These are phyloP conservation scores for Juncus effusus DNA, from an alignment of 176 grass and related monocot genomes.

Conservation along the genomic window DNA sequence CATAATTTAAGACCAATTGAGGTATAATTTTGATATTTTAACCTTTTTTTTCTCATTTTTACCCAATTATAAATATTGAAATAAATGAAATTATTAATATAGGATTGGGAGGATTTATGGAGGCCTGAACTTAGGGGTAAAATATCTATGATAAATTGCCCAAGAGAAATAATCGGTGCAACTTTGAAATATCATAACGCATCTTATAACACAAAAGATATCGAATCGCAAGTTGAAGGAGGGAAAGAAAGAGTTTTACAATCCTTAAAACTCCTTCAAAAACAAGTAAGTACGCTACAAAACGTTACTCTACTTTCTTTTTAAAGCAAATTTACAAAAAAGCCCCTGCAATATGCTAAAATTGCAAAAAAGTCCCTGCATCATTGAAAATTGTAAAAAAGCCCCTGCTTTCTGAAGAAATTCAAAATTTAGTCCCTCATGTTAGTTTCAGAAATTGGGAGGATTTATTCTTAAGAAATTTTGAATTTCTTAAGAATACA, in stretches of 20 bases:
- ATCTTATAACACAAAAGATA: slow-evolving; percentile 71
- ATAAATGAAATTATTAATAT: not conserved
- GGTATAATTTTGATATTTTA: slow-evolving; percentile 20
- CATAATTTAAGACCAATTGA: slow-evolving; percentile 83
- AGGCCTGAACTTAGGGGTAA: slow-evolving; percentile 77
- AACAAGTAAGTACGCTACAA: slow-evolving; percentile 64
- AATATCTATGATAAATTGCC: slow-evolving; percentile 89
- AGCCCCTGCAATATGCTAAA: not conserved
- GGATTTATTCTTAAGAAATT: not conserved
- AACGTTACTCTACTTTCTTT: not conserved
- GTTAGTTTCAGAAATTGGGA: too few species aligned
- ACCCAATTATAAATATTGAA: slow-evolving; percentile 12
- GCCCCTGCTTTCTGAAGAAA: too few species aligned
- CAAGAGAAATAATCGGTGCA: slow-evolving; percentile 90
- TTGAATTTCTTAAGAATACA: not conserved
- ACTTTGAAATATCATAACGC: slow-evolving; percentile 72
- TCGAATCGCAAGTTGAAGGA: slow-evolving; percentile 62
- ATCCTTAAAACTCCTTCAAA: slow-evolving; percentile 59
- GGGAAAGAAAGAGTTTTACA: slow-evolving; percentile 61
- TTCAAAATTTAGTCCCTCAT: too few species aligned
- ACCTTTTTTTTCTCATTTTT: not conserved
- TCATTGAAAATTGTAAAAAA: too few species aligned
- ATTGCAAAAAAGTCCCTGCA: too few species aligned
- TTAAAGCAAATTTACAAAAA: not conserved
- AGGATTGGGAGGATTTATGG: slow-evolving; percentile 97